These are phyloP conservation scores for Neobulgaria alba DNA, from an alignment of 2,329 filamentous ascomycete genomes.

Conservation along the genomic window DNA sequence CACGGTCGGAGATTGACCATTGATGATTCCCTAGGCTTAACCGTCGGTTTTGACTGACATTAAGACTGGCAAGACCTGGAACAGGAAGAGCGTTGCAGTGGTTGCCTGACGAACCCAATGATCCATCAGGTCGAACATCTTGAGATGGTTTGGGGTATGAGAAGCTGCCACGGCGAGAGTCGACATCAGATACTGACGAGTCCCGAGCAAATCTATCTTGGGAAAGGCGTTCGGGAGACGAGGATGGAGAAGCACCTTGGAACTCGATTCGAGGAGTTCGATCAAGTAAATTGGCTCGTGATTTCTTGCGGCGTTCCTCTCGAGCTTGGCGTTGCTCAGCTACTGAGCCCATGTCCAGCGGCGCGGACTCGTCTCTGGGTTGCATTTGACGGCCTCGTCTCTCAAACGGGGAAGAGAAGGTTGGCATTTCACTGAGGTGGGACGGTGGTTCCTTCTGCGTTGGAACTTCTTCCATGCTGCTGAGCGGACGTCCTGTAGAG, in stretches of 20 bases:
- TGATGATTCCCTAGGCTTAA: conserved; percentile 29
- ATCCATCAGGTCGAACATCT: conserved; percentile 28
- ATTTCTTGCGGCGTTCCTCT: conserved; percentile 26
- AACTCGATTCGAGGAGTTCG: conserved; percentile 42
- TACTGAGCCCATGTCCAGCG: conserved; percentile 27
- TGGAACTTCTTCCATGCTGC: conserved; percentile 12
- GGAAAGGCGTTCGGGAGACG: conserved; percentile 16
- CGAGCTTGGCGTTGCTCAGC: conserved; percentile 31
- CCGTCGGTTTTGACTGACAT: conserved; percentile 22
- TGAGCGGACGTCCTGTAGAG: conserved; percentile 17
- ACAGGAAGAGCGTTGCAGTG: conserved; percentile 32
- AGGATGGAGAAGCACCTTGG: conserved; percentile 28
- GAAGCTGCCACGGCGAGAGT: conserved; percentile 17
- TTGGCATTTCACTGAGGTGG: conserved; percentile 32
- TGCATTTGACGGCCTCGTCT: conserved; percentile 28
- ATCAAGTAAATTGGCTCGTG: conserved; percentile 36
- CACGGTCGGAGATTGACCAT: conserved; percentile 44
- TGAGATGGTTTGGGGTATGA: conserved; percentile 14
- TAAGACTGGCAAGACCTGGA: conserved; percentile 36
- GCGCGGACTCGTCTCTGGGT: conserved; percentile 18
- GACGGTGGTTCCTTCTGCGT: conserved; percentile 27
- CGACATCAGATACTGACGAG: conserved; percentile 24
- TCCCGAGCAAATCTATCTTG: conserved; percentile 10
- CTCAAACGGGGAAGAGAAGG: conserved; percentile 40
- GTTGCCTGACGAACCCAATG: conserved; percentile 28